Evolutionary conservation across 1,284 basidiomycete genomes (phyloP).

Genomic region (Lignosus rhinocerotis): DNA sequence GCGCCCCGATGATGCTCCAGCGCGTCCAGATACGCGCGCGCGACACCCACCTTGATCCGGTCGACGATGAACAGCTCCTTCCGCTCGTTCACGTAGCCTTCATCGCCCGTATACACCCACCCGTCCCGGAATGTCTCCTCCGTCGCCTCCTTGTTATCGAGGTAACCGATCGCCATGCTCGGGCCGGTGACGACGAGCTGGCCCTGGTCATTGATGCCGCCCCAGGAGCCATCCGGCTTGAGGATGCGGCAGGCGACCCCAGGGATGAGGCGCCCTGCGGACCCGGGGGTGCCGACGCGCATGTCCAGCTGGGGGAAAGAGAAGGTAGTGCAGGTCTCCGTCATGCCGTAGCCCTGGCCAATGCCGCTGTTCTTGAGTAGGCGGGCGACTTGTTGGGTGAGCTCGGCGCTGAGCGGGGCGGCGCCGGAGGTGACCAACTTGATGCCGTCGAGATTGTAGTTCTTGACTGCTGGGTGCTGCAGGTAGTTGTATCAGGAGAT

Average conservation of each 20-base stretch:
- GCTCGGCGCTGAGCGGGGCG: constrained; percentile 70
- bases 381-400: constrained; percentile 53
- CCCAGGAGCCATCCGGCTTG: constrained; percentile 41
- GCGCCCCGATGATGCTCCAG: too few species aligned
- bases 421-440: constrained; percentile 66
- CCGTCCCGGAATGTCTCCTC: constrained; percentile 44
- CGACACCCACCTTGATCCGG: constrained; percentile 40
- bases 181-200: constrained; percentile 44
- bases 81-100: constrained; percentile 41
- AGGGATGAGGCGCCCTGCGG: constrained; percentile 41
- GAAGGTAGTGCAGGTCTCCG: constrained; percentile 50
- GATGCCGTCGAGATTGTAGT: constrained; percentile 65
- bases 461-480: constrained; percentile 65
- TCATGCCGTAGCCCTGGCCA: constrained; percentile 62
- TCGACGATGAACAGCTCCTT: constrained; percentile 46
- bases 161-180: constrained; percentile 43
- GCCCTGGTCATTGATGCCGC: constrained; percentile 40
- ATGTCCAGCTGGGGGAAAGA: constrained; percentile 31
- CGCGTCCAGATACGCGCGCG: too few species aligned
- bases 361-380: constrained; percentile 60
- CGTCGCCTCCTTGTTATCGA: constrained; percentile 41
- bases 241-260: constrained; percentile 41
- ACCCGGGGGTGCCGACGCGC: constrained; percentile 35
- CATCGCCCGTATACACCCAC: constrained; percentile 49
- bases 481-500: too few species aligned